Evolutionary conservation across 805 yeast genomes (phyloP).

Genomic region (Barnettozyma salicaria): DNA sequence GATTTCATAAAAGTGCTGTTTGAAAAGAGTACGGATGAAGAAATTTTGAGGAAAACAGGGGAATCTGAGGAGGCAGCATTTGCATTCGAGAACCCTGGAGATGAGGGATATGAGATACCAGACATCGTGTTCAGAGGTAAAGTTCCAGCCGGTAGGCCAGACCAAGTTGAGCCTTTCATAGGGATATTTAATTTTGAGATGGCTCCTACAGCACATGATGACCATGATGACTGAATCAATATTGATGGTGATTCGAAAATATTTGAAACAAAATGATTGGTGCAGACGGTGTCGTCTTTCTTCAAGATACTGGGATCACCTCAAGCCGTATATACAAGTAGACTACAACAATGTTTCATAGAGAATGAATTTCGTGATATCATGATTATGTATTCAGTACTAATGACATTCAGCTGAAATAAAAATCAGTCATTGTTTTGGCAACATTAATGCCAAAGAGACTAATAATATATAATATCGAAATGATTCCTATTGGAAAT

Average conservation of each 20-base stretch:
- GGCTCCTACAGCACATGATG: slow-evolving; percentile 10
- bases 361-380: too few relatives aligned
- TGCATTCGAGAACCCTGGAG: slow-evolving; percentile 27
- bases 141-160: slow-evolving; percentile 49
- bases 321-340: too few relatives aligned
- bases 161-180: slow-evolving; percentile 45
- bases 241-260: not conserved
- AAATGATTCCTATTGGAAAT: slow-evolving; percentile 57
- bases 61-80: slow-evolving; percentile 12
- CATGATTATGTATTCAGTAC: too few relatives aligned
- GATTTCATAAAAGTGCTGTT: slow-evolving; percentile 44
- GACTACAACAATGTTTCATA: too few relatives aligned
- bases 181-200: slow-evolving; percentile 48
- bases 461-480: slow-evolving; percentile 53
- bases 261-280: too few relatives aligned
- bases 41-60: slow-evolving; percentile 7
- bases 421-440: slow-evolving; percentile 44
- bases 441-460: slow-evolving; percentile 71
- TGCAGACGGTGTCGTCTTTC: too few relatives aligned
- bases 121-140: slow-evolving; percentile 44
- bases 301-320: too few relatives aligned
- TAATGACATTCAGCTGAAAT: slow-evolving; percentile 20
- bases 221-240: not conserved
- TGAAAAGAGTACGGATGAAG: slow-evolving; percentile 14
- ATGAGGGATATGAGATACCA: slow-evolving; percentile 38